Evolutionary conservation across 1,284 basidiomycete species (phyloP), one percentile per base, ranked within the genome.

Genomic region (Heterobasidion occidentale): DNA sequence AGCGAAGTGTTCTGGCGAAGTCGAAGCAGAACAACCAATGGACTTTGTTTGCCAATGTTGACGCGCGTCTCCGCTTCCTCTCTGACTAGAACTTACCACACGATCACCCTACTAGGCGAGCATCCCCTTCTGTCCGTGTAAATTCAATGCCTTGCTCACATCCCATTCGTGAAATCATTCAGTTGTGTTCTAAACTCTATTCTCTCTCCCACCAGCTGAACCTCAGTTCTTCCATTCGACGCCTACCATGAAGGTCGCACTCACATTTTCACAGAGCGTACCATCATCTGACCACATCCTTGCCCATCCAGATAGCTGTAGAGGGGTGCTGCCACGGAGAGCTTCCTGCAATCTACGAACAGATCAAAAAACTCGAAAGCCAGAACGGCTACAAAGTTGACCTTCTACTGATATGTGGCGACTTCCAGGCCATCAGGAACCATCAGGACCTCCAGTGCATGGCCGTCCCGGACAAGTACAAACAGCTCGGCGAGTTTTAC

Each of bases 271-370:
- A 5, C 27, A 27, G 27, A 6, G 5, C 27, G 27, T 27, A 27
- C 27, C 27, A 27, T 42, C 38, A 12, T 42, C 38, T 42, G 38
- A 42, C 38, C 38, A n/a, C 38, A 7, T 42, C 38, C n/a, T 42
- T 42, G 5, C 27, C 27, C n/a, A 7, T 42, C 34, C 34, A 94
- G 90, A 77, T 98, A 58, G 95, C 94, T 11, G 78, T 98, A 34
- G 88, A 98, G 76, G 97, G 97, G 9, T 99, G 96, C 76, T 94
- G 90, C 64, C 96, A 99, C 68, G 97, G 94, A 52, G 81, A 86
- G 61, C 83, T 97, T 11, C 86, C 91, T 67, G 80, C 81, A 9
- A 98, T 97, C 57, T 99, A 98, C 74, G 71, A 75, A n/a, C 82
- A 88, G 19, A 84, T 98, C 53, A 72, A 73, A 1, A 65, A 74